Percentiles rank a stretch among this genome's conserved stretches.
phyloP scores from a whole-genome alignment of 1,284 basidiomycete genomes.

The Cutaneotrichosporon sp. region DNA sequence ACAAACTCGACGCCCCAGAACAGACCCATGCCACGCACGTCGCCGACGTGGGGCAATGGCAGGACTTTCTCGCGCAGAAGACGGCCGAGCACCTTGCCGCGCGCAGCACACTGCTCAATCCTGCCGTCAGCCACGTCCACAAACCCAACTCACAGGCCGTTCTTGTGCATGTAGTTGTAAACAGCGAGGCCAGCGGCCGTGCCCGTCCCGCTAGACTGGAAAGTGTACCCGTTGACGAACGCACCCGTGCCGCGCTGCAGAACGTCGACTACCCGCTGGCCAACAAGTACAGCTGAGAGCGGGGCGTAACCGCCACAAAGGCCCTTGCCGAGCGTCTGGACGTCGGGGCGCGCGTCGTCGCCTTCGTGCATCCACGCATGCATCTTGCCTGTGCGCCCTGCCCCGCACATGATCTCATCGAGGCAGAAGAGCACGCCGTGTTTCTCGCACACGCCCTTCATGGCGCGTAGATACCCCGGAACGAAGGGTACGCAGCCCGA shows the following conservation, averaged over 20 bases:
- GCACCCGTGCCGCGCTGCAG: slow-evolving; percentile 59
- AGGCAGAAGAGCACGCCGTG: slow-evolving; percentile 79
- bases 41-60: slow-evolving; percentile 23
- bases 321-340: slow-evolving; percentile 79
- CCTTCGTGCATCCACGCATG: slow-evolving; percentile 79
- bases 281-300: slow-evolving; percentile 74
- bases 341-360: slow-evolving; percentile 56
- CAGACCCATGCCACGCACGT: slow-evolving; percentile 57
- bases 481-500: slow-evolving; percentile 53
- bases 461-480: slow-evolving; percentile 52
- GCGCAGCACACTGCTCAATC: slow-evolving; percentile 59
- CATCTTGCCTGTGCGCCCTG: slow-evolving; percentile 68
- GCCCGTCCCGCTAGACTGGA: slow-evolving; percentile 69
- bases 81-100: slow-evolving; percentile 59
- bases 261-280: slow-evolving; percentile 63
- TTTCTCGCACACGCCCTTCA: slow-evolving; percentile 79
- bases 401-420: slow-evolving; percentile 81
- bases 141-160: slow-evolving; percentile 16
- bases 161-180: slow-evolving; percentile 20
- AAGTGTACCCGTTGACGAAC: slow-evolving; percentile 72
- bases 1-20: slow-evolving; percentile 76
- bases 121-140: slow-evolving; percentile 6
- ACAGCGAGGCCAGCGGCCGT: slow-evolving; percentile 75
- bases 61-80: slow-evolving; percentile 60
- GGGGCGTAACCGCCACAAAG: slow-evolving; percentile 74